A percentile compares a stretch with the other conserved stretches of the same genome.
Evolutionary conservation across 345 rosid genomes (phyloP).

Genomic region (Brassica napus): DNA sequence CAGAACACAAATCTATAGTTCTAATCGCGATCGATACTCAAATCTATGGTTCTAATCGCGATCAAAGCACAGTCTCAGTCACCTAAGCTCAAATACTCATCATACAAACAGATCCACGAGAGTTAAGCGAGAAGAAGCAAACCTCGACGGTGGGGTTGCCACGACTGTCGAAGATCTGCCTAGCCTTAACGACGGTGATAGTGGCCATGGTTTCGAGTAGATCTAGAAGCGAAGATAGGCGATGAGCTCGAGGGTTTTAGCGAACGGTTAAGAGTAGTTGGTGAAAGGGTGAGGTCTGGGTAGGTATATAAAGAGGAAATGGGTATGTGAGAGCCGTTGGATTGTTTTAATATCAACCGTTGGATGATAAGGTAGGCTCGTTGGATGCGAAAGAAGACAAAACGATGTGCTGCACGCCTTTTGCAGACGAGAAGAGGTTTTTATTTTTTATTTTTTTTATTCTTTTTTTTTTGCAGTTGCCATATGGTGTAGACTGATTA

Average conservation of each 20-base stretch:
- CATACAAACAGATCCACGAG: constrained; percentile 30
- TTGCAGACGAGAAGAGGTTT: background rate
- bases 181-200: constrained; percentile 65
- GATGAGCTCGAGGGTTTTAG: constrained; percentile 37
- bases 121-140: constrained; percentile 4
- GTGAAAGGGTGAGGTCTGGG: constrained; percentile 4
- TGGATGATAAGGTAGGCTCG: constrained; percentile 17
- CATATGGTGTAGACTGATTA: background rate
- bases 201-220: constrained; percentile 49
- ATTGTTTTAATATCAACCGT: constrained; percentile 24
- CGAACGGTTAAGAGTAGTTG: constrained; percentile 8
- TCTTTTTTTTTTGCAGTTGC: background rate
- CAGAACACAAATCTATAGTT: too few species aligned
- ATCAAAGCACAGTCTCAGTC: background rate
- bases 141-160: constrained; percentile 99
- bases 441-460: too few species aligned
- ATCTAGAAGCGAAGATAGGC: constrained; percentile 27
- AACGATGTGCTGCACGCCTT: constrained; percentile 44
- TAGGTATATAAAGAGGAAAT: constrained; percentile 22
- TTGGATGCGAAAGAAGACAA: constrained; percentile 7
- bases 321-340: constrained; percentile 8
- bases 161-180: constrained; percentile 99
- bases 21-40: background rate
- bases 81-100: background rate
- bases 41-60: background rate